Evolutionary conservation across 2,329 filamentous ascomycete species (phyloP).

Genomic region (Paecilomyces dactylethromorphus): DNA sequence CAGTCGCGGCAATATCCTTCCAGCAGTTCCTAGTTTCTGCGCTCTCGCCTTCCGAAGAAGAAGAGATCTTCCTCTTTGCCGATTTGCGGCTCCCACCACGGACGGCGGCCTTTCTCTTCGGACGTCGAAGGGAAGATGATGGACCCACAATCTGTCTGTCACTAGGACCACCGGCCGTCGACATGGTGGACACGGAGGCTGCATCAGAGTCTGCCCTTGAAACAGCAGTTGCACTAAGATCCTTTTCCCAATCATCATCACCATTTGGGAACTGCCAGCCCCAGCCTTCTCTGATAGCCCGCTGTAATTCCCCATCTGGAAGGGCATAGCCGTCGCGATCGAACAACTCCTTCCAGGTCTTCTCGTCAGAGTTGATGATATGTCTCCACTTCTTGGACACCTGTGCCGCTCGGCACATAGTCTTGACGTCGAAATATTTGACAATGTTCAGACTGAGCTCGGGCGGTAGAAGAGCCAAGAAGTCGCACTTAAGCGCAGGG

Average conservation of each 20-base stretch:
- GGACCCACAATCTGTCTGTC: slow-evolving; percentile 15
- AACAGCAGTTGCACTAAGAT: slow-evolving; percentile 56
- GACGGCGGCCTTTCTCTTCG: slow-evolving; percentile 44
- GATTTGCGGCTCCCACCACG: slow-evolving; percentile 46
- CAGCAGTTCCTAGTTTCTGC: slow-evolving; percentile 39
- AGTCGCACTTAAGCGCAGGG: slow-evolving; percentile 90
- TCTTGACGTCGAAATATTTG: slow-evolving; percentile 75
- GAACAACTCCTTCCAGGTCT: slow-evolving; percentile 89
- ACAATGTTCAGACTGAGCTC: slow-evolving; percentile 86
- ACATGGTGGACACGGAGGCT: slow-evolving; percentile 12
- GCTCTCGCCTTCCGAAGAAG: slow-evolving; percentile 36
- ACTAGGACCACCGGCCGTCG: slow-evolving; percentile 16
- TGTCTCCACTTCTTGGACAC: slow-evolving; percentile 93
- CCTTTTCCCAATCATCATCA: slow-evolving; percentile 67
- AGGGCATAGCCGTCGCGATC: slow-evolving; percentile 76
- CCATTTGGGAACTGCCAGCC: slow-evolving; percentile 89
- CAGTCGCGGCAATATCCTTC: slow-evolving; percentile 48
- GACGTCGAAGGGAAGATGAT: slow-evolving; percentile 22
- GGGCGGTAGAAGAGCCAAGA: slow-evolving; percentile 72
- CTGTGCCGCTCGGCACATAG: slow-evolving; percentile 82
- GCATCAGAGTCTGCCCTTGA: slow-evolving; percentile 35
- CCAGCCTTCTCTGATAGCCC: slow-evolving; percentile 87
- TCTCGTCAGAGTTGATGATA: slow-evolving; percentile 87
- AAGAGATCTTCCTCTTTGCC: slow-evolving; percentile 49
- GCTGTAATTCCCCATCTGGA: slow-evolving; percentile 73